A percentile compares a stretch with the other conserved stretches of the same genome.
phyloP scores from a whole-genome alignment of 2,329 filamentous ascomycete species.

The Coleophoma cylindrospora region DNA sequence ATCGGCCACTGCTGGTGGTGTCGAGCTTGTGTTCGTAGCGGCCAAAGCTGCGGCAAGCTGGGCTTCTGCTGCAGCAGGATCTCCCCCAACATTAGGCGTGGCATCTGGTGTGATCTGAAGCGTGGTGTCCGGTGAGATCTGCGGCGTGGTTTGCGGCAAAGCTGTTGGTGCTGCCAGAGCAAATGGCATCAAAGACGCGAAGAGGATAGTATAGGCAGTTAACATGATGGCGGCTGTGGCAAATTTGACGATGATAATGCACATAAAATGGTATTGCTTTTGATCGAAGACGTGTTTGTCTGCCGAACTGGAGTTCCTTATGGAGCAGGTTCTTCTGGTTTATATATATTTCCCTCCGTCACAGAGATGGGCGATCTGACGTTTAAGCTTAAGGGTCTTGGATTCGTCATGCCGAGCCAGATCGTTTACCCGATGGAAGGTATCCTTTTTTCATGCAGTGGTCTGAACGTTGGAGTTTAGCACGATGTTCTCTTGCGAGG shows the following conservation, averaged over 20 bases:
- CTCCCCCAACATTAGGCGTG: not conserved
- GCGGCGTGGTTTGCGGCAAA: not conserved
- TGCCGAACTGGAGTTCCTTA: too few species aligned
- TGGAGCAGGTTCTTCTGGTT: too few species aligned
- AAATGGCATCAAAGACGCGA: not conserved
- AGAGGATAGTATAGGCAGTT: conserved; percentile 1
- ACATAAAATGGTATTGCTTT: not conserved
- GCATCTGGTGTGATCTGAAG: not conserved
- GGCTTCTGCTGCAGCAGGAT: not conserved
- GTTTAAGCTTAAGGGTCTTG: too few species aligned
- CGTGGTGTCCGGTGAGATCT: not conserved
- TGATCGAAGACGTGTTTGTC: too few species aligned
- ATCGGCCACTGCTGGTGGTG: not conserved
- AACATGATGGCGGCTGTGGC: conserved; percentile 3
- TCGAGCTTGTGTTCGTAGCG: not conserved
- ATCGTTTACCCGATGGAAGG: too few species aligned
- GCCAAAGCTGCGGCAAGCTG: not conserved
- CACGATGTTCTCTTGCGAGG: too few species aligned
- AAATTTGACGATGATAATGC: not conserved
- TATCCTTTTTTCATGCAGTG: too few species aligned
- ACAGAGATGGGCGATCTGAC: too few species aligned
- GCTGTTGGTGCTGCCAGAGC: not conserved
- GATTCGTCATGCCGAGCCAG: too few species aligned
- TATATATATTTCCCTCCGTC: too few species aligned
- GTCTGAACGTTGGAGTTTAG: too few species aligned